Base-by-base conservation (phyloP, 1,284 basidiomycete species). In the Leccinum holopus region DNA sequence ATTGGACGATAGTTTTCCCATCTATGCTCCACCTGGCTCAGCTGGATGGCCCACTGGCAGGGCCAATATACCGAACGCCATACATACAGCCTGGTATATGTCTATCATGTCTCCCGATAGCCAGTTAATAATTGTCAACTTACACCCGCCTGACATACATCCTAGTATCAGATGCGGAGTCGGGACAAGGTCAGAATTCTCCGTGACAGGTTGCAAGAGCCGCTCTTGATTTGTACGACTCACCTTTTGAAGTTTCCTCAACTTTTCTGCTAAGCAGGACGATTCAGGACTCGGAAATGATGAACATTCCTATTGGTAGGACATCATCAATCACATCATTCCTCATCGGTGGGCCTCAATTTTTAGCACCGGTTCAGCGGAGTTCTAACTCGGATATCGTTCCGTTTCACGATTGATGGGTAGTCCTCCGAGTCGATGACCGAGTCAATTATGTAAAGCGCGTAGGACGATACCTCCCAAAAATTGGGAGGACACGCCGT, bases 1-100 rank as follows among this genome's bases (percentile, higher is more conserved):
- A 65, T 58, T 63, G 67, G 65, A 57, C 51, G 62, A 67, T 61
- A 18, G 28, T 54, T 71, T 57, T 63, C 61, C 58, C 68, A 73
- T 68, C 63, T 58, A 49, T 57, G 53, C 16, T 52, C 57, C 57
- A 21, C 44, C 44, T 18, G 5, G 18, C 44, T 21, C 44, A 47
- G 44, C 8, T 28, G 51, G 16, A 25, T 52, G 51, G 44, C 37
- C 37, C 37, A 37, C 3, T 25, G 25, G 25, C 21, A 25, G 49
- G 28, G 14, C 8, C 51, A 52, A 52, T 52, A 8, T 25, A 21
- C 14, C 18, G 14, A 51, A 25, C 21, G n/a, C 14, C 25, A 47
- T 47, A 47, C 18, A 11, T 47, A 47, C 44, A 47, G 5, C 44
- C 41, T 18, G 11, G 18, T 47, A 21, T 47, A 12, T 18, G 11